Conservation (phyloP, 306 rosid genomes). For the Amphicarpaea edgeworthii region DNA sequence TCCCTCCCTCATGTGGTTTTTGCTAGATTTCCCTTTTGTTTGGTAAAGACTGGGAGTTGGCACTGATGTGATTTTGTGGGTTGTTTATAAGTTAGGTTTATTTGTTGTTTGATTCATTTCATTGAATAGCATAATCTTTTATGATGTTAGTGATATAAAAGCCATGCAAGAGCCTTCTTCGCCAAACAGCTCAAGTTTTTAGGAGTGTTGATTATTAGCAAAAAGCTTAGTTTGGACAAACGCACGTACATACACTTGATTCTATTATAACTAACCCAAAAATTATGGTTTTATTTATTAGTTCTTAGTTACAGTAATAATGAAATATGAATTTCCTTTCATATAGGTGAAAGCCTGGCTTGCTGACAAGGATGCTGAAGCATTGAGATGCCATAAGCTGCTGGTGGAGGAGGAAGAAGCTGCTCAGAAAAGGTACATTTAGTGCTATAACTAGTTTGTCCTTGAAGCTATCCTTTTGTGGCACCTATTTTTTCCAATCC, state of each 20-base stretch:
- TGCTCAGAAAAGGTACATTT: slow-evolving; percentile 82
- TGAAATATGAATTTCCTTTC: slow-evolving; percentile 41
- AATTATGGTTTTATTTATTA: not conserved
- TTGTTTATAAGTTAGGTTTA: slow-evolving; percentile 21
- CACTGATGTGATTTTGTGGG: slow-evolving; percentile 19
- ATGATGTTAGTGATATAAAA: slow-evolving; percentile 3
- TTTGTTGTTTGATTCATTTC: slow-evolving; percentile 9
- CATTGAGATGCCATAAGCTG: slow-evolving; percentile 82
- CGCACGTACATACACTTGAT: not conserved
- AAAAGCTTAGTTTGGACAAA: too few species aligned
- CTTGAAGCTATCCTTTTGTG: slow-evolving; percentile 20
- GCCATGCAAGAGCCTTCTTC: not conserved
- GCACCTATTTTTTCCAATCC: not conserved
- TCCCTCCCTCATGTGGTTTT: slow-evolving; percentile 11
- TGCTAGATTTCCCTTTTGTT: slow-evolving; percentile 25
- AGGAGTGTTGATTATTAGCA: not conserved
- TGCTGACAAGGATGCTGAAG: slow-evolving; percentile 93
- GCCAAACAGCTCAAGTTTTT: slow-evolving; percentile 2
- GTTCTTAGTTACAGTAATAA: slow-evolving; percentile 35
- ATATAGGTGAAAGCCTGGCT: slow-evolving; percentile 83
- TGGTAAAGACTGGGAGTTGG: not conserved
- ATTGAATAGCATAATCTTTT: slow-evolving; percentile 12
- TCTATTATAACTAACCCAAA: slow-evolving; percentile 1
- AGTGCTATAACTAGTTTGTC: slow-evolving; percentile 27
- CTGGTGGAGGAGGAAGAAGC: slow-evolving; percentile 98